These are phyloP conservation scores for Withania somnifera DNA, from an alignment of 305 asterid species.

Conservation along the genomic window DNA sequence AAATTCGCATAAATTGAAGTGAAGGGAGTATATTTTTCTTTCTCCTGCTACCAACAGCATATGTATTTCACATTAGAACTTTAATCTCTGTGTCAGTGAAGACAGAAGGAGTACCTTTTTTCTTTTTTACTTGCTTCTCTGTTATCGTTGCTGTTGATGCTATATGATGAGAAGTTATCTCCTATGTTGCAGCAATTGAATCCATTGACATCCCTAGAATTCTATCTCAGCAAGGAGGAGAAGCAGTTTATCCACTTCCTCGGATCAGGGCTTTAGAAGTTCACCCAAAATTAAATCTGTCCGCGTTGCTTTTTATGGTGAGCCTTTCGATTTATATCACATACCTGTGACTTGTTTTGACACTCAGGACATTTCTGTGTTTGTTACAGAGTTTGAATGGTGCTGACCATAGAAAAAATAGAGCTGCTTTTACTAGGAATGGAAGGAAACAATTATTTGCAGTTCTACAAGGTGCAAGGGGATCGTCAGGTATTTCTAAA, in stretches of 20 bases:
- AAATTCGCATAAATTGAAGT: background rate
- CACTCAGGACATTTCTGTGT: constrained; percentile 6
- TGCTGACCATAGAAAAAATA: constrained; percentile 75
- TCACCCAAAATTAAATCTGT: constrained; percentile 84
- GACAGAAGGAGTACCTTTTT: background rate
- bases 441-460: constrained; percentile 97
- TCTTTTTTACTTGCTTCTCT: background rate
- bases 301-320: constrained; percentile 89
- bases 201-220: constrained; percentile 93
- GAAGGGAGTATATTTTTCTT: background rate
- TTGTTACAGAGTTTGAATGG: constrained; percentile 59
- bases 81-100: background rate
- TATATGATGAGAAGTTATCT: background rate
- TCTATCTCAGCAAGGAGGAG: constrained; percentile 99
- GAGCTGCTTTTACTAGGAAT: constrained; percentile 89
- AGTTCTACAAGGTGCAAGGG: constrained; percentile 96
- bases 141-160: background rate
- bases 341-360: background rate
- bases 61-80: background rate
- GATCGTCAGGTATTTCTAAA: constrained; percentile 78
- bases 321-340: constrained; percentile 18
- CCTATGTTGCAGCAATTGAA: constrained; percentile 64
- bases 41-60: background rate
- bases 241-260: constrained; percentile 95
- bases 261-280: constrained; percentile 85